phyloP scores from a whole-genome alignment of 1,284 basidiomycete genomes.

The Ceratobasidium sp. region DNA sequence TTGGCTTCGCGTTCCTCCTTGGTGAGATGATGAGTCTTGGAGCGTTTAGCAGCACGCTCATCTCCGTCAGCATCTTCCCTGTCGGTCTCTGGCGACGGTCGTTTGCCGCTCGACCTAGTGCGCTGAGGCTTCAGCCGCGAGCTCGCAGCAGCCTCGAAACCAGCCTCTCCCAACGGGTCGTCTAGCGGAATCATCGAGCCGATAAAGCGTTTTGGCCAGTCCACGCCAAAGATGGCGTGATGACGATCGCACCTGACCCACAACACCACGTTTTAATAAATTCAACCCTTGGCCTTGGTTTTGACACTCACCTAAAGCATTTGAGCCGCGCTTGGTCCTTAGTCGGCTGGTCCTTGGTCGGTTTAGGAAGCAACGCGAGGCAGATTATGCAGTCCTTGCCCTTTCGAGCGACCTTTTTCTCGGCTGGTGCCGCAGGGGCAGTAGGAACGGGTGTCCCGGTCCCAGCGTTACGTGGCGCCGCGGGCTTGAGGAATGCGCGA shows the following conservation, averaged over 20 bases:
- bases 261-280: neutral
- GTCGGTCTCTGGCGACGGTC: neutral
- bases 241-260: constrained; percentile 32
- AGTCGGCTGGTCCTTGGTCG: constrained; percentile 15
- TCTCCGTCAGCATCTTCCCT: neutral
- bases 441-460: constrained; percentile 1
- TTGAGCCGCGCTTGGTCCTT: constrained; percentile 8
- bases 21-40: constrained; percentile 1
- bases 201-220: constrained; percentile 34
- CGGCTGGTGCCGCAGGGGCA: neutral
- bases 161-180: neutral
- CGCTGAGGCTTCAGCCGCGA: neutral
- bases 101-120: neutral
- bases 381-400: constrained; percentile 34
- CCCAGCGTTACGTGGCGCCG: constrained; percentile 9
- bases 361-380: constrained; percentile 1
- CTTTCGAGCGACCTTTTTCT: constrained; percentile 38
- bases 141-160: constrained; percentile 14
- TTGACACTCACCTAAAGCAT: constrained; percentile 27
- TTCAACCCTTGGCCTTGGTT: neutral
- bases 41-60: neutral
- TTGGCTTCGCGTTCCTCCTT: constrained; percentile 25
- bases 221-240: constrained; percentile 37
- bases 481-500: constrained; percentile 34
- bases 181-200: constrained; percentile 13